phyloP scores from a whole-genome alignment of 176 grass and related monocot species.

The Oryza coarctata region DNA sequence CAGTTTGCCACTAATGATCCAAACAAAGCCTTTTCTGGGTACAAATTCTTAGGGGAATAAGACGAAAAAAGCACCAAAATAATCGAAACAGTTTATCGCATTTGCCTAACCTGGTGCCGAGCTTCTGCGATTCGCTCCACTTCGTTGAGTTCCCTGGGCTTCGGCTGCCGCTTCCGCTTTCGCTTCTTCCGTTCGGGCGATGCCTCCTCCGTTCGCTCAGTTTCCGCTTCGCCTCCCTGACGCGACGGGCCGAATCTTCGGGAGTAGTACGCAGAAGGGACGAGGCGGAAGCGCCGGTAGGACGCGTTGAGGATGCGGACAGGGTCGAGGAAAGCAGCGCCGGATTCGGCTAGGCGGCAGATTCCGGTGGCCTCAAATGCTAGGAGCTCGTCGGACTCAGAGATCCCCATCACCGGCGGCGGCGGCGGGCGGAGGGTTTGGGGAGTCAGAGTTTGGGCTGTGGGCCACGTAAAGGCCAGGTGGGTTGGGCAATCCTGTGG shows the following conservation, averaged over 20 bases:
- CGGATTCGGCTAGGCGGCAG: constrained; percentile 38
- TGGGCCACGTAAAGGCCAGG: not conserved
- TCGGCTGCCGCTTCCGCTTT: constrained; percentile 46
- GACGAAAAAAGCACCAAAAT: not conserved
- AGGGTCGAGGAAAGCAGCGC: constrained; percentile 69
- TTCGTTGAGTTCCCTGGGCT: constrained; percentile 49
- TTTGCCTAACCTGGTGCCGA: constrained; percentile 58
- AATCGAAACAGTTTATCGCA: not conserved
- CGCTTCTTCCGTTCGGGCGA: constrained; percentile 35
- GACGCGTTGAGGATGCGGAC: constrained; percentile 65
- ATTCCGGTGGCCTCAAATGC: constrained; percentile 62
- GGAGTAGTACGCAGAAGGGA: constrained; percentile 80
- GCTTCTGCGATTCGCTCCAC: constrained; percentile 64
- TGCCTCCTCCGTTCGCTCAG: not conserved
- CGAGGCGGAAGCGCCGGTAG: constrained; percentile 62
- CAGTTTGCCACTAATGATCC: not conserved
- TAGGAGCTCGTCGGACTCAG: constrained; percentile 47
- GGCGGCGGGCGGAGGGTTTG: constrained; percentile 27
- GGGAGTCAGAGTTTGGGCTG: not conserved
- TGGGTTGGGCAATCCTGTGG: not conserved
- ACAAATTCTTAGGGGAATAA: not conserved
- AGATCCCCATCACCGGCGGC: constrained; percentile 2
- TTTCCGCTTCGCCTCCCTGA: constrained; percentile 11
- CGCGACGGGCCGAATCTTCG: constrained; percentile 49
- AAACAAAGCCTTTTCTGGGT: not conserved